Conservation (phyloP, 805 yeast genomes). For the Teunomyces tritomae region DNA sequence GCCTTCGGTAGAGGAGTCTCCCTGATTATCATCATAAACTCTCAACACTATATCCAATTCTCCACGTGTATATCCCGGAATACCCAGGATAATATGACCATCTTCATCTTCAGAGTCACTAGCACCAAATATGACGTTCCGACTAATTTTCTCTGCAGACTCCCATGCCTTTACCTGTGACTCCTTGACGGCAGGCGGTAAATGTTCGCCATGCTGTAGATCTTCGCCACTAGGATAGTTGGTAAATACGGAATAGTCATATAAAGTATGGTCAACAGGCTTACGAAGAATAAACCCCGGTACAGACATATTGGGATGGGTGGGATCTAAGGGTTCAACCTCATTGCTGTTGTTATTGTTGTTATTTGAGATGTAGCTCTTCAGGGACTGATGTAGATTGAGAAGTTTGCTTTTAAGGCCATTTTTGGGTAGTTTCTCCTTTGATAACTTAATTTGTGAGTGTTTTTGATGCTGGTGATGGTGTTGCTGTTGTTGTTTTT, state of each 20-base stretch:
- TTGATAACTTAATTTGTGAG: slow-evolving; percentile 7
- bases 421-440: slow-evolving; percentile 18
- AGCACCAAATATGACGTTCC: slow-evolving; percentile 34
- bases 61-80: slow-evolving; percentile 41
- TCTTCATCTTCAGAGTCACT: slow-evolving; percentile 13
- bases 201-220: slow-evolving; percentile 14
- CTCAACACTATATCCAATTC: slow-evolving; percentile 25
- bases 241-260: slow-evolving; percentile 39
- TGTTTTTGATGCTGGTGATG: slow-evolving; percentile 8
- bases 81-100: slow-evolving; percentile 18
- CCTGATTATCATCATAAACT: slow-evolving; percentile 4
- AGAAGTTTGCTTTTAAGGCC: slow-evolving; percentile 37
- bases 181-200: slow-evolving; percentile 37
- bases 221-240: slow-evolving; percentile 17
- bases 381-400: slow-evolving; percentile 39
- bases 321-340: slow-evolving; percentile 10
- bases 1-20: not conserved
- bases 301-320: slow-evolving; percentile 14
- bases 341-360: not conserved
- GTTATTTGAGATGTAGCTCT: slow-evolving; percentile 9
- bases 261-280: slow-evolving; percentile 30
- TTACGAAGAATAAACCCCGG: slow-evolving; percentile 30
- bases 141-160: slow-evolving; percentile 38
- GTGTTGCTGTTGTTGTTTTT: slow-evolving; percentile 7
- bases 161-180: slow-evolving; percentile 47